Base-by-base conservation (phyloP, 345 rosid species). In the Luvunga scandens region DNA sequence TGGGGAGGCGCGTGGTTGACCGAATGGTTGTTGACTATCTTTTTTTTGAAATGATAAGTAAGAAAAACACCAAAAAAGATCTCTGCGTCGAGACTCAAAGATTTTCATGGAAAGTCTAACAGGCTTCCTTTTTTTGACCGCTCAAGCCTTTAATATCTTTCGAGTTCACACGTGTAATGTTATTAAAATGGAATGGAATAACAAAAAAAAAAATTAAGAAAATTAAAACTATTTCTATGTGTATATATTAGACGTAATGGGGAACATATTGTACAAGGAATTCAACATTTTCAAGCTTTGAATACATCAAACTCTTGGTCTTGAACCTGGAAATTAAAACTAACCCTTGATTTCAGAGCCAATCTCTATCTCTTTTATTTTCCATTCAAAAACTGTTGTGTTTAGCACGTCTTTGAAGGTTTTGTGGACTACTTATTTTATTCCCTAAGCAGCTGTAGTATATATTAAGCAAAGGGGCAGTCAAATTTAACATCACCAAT, bases 51-150 rank as follows among this genome's bases (percentile, higher is more conserved):
- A 10, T 2, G 5, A 12, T 45, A 12, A 45, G 4, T 10, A 56
- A 9, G 4, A 45, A 28, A 28, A 14, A 8, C 38, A 45, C 5
- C 4, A 19, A 12, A 33, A 48, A 22, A 36, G 18, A 28, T 45
- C 55, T 1, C 6, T 42, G 65, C 21, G 34, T 8, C 24, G 19
- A 48, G 27, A 39, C 14, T 55, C 13, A 65, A 56, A 56, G 38
- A 39, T 53, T 55, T 81, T 83, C 79, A 72, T 16, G 77, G 89
- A 80, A 84, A 9, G 68, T 24, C 57, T 50, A 2, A 6, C 6
- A 21, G 70, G 82, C 66, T 66, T 84, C 66, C 81, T 68, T 81
- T 84, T 68, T 74, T 87, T 84, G 87, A 87, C 87, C 75, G 81
- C 21, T 80, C 53, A 2, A 45, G 7, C 77, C 56, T 53, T 53